phyloP scores from a whole-genome alignment of 2,329 filamentous ascomycete genomes.

The Trichoderma sp. region DNA sequence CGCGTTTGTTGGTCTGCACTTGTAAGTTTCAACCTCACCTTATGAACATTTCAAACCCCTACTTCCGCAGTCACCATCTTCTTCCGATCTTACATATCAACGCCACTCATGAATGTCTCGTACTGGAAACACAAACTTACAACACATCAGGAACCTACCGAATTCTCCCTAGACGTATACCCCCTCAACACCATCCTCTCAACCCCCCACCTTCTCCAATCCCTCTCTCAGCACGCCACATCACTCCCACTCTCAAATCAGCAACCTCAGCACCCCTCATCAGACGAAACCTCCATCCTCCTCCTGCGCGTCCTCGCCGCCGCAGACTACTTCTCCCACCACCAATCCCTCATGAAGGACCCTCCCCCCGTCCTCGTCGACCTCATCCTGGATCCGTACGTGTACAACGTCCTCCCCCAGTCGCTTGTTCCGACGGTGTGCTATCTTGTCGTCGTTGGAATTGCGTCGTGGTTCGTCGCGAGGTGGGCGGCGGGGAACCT shows the following conservation, averaged over 20 bases:
- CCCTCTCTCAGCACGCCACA: conserved; percentile 61
- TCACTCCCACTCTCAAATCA: conserved; percentile 22
- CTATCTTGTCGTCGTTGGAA: conserved; percentile 68
- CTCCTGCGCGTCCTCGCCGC: conserved; percentile 74
- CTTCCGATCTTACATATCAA: neutral
- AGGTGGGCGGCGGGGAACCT: conserved; percentile 38
- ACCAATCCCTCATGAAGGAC: conserved; percentile 71
- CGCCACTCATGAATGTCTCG: neutral
- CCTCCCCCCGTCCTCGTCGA: conserved; percentile 78
- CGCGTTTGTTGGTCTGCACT: conserved; percentile 92
- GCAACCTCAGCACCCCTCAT: neutral
- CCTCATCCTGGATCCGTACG: conserved; percentile 81
- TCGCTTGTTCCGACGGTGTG: conserved; percentile 72
- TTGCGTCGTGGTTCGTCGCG: conserved; percentile 49
- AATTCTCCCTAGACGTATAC: conserved; percentile 70
- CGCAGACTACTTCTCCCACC: conserved; percentile 82
- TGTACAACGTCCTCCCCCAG: conserved; percentile 75
- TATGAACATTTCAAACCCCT: neutral
- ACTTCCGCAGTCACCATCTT: neutral
- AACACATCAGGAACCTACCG: conserved; percentile 75
- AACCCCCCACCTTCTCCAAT: conserved; percentile 63
- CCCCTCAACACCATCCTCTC: conserved; percentile 63
- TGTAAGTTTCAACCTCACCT: conserved; percentile 57
- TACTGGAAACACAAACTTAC: neutral
- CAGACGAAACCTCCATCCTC: conserved; percentile 53